phyloP scores from a whole-genome alignment of 257 asterid genomes.

The Prunella vulgaris region DNA sequence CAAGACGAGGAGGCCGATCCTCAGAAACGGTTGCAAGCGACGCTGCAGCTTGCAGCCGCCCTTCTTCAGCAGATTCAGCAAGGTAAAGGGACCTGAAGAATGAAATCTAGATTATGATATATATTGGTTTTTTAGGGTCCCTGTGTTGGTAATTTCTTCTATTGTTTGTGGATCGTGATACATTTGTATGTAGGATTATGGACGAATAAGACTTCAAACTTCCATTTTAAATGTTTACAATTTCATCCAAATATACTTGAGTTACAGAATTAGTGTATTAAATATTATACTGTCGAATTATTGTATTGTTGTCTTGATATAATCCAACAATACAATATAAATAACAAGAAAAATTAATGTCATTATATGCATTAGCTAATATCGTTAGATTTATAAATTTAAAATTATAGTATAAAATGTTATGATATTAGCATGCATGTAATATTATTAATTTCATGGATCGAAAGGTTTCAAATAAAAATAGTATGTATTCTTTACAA shows the following conservation, averaged over 20 bases:
- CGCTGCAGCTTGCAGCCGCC: slow-evolving; percentile 84
- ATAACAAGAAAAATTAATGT: too few species aligned
- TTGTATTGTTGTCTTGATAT: not conserved
- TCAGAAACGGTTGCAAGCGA: slow-evolving; percentile 81
- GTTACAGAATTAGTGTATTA: too few species aligned
- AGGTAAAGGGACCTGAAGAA: slow-evolving; percentile 56
- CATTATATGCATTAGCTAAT: too few species aligned
- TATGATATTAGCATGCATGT: too few species aligned
- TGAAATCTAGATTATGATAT: not conserved
- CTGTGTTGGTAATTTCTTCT: not conserved
- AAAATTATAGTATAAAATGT: too few species aligned
- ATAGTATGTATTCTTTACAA: too few species aligned
- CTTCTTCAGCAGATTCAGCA: slow-evolving; percentile 96
- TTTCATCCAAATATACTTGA: not conserved
- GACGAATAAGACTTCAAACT: not conserved
- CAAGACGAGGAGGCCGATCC: slow-evolving; percentile 70
- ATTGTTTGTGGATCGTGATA: not conserved
- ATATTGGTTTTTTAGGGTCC: not conserved
- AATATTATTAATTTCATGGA: too few species aligned
- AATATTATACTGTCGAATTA: not conserved
- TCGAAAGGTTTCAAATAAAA: too few species aligned
- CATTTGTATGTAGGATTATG: not conserved
- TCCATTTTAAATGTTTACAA: not conserved
- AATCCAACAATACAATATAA: not conserved
- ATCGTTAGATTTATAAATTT: too few species aligned